Conservation (phyloP, 805 yeast species). For the Nematodospora valgi region DNA sequence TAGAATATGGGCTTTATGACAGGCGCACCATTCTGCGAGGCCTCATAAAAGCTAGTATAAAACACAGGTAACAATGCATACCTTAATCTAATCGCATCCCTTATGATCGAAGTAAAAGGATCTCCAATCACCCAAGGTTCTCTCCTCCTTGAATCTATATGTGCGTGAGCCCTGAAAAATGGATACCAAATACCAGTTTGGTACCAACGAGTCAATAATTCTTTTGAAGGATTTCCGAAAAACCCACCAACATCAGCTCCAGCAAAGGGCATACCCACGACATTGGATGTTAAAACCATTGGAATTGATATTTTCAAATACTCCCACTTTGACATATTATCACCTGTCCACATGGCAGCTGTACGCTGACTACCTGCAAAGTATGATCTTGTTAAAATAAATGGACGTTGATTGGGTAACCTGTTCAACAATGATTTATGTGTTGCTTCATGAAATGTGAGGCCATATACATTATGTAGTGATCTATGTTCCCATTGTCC, state of each 20-base stretch:
- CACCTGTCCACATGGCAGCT: slow-evolving; percentile 98
- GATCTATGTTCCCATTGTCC: slow-evolving; percentile 90
- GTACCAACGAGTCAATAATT: slow-evolving; percentile 87
- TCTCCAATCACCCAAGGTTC: slow-evolving; percentile 90
- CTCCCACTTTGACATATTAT: slow-evolving; percentile 91
- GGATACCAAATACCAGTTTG: slow-evolving; percentile 97
- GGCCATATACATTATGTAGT: slow-evolving; percentile 81
- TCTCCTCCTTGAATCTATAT: slow-evolving; percentile 85
- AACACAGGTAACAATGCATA: slow-evolving; percentile 74
- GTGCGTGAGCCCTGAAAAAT: slow-evolving; percentile 95
- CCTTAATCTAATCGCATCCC: slow-evolving; percentile 69
- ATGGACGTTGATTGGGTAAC: slow-evolving; percentile 63
- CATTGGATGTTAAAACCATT: slow-evolving; percentile 77
- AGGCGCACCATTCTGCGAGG: slow-evolving; percentile 63
- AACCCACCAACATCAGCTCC: slow-evolving; percentile 99
- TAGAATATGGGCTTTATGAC: slow-evolving; percentile 68
- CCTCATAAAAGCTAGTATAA: slow-evolving; percentile 73
- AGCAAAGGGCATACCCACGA: slow-evolving; percentile 84
- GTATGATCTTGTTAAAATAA: slow-evolving; percentile 80
- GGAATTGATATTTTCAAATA: slow-evolving; percentile 78
- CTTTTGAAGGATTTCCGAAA: slow-evolving; percentile 83
- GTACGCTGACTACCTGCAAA: slow-evolving; percentile 90
- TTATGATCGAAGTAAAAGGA: slow-evolving; percentile 61
- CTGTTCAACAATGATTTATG: slow-evolving; percentile 60
- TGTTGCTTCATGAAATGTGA: slow-evolving; percentile 78